Evolutionary conservation across 306 rosid genomes (phyloP), one percentile per base, ranked within the genome.

Genomic region (Psophocarpus tetragonolobus): DNA sequence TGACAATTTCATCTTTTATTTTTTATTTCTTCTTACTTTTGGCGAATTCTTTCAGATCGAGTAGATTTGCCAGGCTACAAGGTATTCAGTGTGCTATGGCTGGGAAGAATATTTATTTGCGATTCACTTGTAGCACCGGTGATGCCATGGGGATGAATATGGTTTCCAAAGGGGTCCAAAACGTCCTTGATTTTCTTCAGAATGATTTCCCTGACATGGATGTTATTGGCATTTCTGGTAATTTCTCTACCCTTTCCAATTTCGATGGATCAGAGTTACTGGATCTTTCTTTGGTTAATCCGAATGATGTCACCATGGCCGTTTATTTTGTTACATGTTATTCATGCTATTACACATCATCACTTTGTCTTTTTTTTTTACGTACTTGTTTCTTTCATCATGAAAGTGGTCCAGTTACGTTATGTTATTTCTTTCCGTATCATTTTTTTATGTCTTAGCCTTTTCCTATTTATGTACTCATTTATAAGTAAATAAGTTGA

Each of bases 81-180:
- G 69, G 83, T 12, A 88, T 88, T 71, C 80, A 81, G 15, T 90
- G 92, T 79, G 73, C 88, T 47, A 80, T 90, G 26, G 92, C 92
- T 24, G 96, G 93, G 75, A 91, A 89, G 78, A 89, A 87, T 50
- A 61, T 84, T 14, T 89, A 87, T 64, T 12, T 87, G 86, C 74
- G 97, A 85, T 91, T 91, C 82, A 79, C 66, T 38, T 87, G 97
- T 81, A 83, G 93, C 85, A 91, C 97, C 1, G 97, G 97, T 15
- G 97, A 91, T 79, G 97, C 97, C 51, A 91, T 91, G 97, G 97
- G 97, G 72, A 91, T 91, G 97, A 89, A 91, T 84, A 90, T 90
- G 96, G 96, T 90, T 42, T 90, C 96, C 68, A 90, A 90, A 87
- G 96, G 96, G 53, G 96, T 90, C 60, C 96, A 90, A 78, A 90